Base-by-base conservation (phyloP, 179 eudicot genomes). In the Nepenthes alata region DNA sequence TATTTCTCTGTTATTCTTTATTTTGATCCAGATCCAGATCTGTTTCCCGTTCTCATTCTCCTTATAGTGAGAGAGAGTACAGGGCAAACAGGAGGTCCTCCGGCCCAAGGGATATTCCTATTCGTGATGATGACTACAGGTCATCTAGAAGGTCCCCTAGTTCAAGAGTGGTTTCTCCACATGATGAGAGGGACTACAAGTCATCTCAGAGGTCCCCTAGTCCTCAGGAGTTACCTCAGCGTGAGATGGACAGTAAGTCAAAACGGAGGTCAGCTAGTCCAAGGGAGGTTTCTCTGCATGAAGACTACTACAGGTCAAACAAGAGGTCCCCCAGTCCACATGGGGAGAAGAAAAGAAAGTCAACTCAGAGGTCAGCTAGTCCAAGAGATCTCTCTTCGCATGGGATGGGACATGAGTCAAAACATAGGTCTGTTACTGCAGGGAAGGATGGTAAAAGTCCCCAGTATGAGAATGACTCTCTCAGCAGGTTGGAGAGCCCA, bases 21-120 rank as follows among this genome's bases (percentile, higher is more conserved):
- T 47, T 5, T 2, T 4, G 38, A 16, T 35, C 3, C 35, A 25
- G 25, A 25, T 25, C 79, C 67, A 76, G 87, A 70, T 80, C 90
- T 70, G 58, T 70, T 63, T 80, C 85, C 10, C 76, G 72, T 57
- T 80, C 88, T 5, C 63, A 12, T 0, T 49, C 49, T 57, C 81
- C 85, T 2, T 78, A 57, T 55, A 67, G 65, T 70, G 85, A 72
- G 12, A 80, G 71, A 64, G 70, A 69, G 47, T 47, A 75, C 72
- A 77, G 56, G 72, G 67, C 83, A 39, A 71, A 35, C 47, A 61
- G 64, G 62, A 75, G 75, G 71, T 77, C 72, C 25, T 53, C 36
- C 15, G 63, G 66, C 56, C 72, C 72, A 2, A 52, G 69, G 51
- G 78, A 59, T 41, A 47, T 14, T 54, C 75, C 95, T 62, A 83